These are phyloP conservation scores for Coniochaeta hoffmannii DNA, from an alignment of 2,329 filamentous ascomycete species.

Conservation along the genomic window DNA sequence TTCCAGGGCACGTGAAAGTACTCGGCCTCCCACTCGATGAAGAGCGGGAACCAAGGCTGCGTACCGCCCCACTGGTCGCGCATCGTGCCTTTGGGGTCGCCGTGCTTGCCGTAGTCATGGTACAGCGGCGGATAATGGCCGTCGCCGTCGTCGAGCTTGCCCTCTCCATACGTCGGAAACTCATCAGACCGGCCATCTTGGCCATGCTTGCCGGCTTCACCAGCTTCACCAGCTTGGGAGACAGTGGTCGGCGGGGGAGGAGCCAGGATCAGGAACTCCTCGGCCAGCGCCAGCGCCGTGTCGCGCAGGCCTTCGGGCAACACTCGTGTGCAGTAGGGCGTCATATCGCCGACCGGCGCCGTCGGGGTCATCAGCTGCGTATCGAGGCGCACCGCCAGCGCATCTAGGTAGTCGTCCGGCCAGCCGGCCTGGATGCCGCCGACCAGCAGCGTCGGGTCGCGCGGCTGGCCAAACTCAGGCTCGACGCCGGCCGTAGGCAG, in stretches of 20 bases:
- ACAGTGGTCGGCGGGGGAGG: not conserved
- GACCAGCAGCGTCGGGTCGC: slow-evolving; percentile 29
- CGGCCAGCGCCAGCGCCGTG: not conserved
- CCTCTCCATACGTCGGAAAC: too few relatives aligned
- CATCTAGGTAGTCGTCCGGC: slow-evolving; percentile 26
- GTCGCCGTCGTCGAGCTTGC: not conserved
- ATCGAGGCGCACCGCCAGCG: not conserved
- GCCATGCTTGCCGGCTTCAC: not conserved
- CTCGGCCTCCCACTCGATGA: slow-evolving; percentile 32
- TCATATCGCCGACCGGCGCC: not conserved
- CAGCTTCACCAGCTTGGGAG: not conserved
- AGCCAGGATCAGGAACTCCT: not conserved
- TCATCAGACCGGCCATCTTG: too few relatives aligned
- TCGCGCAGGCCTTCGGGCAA: not conserved
- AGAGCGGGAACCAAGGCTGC: slow-evolving; percentile 32
- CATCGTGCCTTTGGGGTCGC: not conserved
- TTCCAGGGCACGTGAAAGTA: slow-evolving; percentile 27
- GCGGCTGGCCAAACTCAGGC: not conserved
- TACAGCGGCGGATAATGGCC: not conserved
- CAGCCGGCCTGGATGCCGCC: slow-evolving; percentile 28
- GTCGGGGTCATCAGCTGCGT: not conserved
- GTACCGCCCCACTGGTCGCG: slow-evolving; percentile 23
- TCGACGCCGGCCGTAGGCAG: not conserved
- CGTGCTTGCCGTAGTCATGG: not conserved
- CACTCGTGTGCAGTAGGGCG: not conserved